A percentile compares a stretch with the other conserved stretches of the same genome.
These are phyloP conservation scores for Aspergillus fischeri DNA, from an alignment of 2,329 filamentous ascomycete species.

Conservation along the genomic window DNA sequence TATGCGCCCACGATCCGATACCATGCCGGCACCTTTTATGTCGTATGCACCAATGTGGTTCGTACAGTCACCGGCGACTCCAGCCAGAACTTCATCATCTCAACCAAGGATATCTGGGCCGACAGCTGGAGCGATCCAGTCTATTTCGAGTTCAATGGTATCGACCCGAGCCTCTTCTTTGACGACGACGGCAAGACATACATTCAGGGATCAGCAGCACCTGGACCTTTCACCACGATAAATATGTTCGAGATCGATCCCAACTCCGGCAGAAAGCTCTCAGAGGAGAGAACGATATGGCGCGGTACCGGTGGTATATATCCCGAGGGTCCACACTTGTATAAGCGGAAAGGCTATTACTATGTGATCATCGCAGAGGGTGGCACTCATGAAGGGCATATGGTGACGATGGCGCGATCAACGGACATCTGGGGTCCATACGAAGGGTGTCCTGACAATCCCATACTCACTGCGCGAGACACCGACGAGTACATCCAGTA, in stretches of 20 bases:
- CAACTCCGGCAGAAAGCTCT: background rate
- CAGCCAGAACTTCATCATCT: constrained; percentile 35
- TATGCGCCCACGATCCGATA: constrained; percentile 47
- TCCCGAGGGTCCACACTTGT: constrained; percentile 52
- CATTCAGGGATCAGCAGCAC: constrained; percentile 18
- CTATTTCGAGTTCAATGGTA: constrained; percentile 34
- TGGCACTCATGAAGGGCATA: constrained; percentile 47
- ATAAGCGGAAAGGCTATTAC: constrained; percentile 47
- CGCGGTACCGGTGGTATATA: constrained; percentile 13
- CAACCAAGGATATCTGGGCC: constrained; percentile 41
- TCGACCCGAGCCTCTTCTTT: constrained; percentile 48
- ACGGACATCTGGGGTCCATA: constrained; percentile 46
- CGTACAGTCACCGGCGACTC: constrained; percentile 13
- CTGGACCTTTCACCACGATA: background rate
- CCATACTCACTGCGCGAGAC: constrained; percentile 42
- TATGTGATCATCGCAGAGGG: constrained; percentile 50
- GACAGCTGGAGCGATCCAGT: constrained; percentile 43
- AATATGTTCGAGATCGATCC: constrained; percentile 1
- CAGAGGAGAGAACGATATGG: background rate
- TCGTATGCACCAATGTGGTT: constrained; percentile 41
- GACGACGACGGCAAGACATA: constrained; percentile 39
- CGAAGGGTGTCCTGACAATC: constrained; percentile 41
- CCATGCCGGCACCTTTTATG: constrained; percentile 42
- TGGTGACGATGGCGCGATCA: constrained; percentile 48
- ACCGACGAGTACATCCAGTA: constrained; percentile 20